A percentile compares a stretch with the other conserved stretches of the same genome.
Conservation (phyloP, 495 filamentous ascomycete genomes). For the Cercophora sp. region DNA sequence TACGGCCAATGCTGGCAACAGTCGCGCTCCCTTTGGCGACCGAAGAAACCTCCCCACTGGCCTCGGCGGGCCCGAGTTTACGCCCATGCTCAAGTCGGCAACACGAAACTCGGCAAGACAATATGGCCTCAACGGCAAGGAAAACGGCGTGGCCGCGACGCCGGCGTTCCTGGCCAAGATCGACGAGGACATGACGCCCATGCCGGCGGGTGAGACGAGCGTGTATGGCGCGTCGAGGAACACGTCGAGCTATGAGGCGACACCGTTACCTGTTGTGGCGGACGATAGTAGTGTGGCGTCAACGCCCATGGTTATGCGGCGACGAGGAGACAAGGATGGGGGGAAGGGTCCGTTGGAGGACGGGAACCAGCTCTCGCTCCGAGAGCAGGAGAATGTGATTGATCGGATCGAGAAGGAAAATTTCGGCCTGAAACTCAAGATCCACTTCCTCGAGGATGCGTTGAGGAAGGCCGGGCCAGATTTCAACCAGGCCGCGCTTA, state of each 20-base stretch:
- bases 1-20: conserved; percentile 4
- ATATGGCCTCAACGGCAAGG: conserved; percentile 47
- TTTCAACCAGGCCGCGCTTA: conserved; percentile 78
- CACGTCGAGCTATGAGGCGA: conserved; percentile 48
- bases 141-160: conserved; percentile 56
- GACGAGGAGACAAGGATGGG: conserved; percentile 53
- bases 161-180: conserved; percentile 63
- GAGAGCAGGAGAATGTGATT: conserved; percentile 93
- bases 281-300: conserved; percentile 73
- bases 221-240: conserved; percentile 61
- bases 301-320: conserved; percentile 65
- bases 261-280: conserved; percentile 58
- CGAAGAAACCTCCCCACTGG: conserved; percentile 61
- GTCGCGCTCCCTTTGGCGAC: conserved; percentile 61
- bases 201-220: conserved; percentile 58
- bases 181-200: conserved; percentile 60
- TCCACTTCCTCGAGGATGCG: conserved; percentile 75
- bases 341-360: conserved; percentile 63
- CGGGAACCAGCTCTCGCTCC: conserved; percentile 83
- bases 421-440: conserved; percentile 74
- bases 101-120: conserved; percentile 71
- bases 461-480: conserved; percentile 79
- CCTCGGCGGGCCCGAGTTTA: conserved; percentile 75
- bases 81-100: conserved; percentile 85
- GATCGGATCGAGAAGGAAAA: conserved; percentile 94